Percentiles rank a stretch among this genome's conserved stretches.
Evolutionary conservation across 129 eudicot species (phyloP).

Genomic region (Flaveria brownii): DNA sequence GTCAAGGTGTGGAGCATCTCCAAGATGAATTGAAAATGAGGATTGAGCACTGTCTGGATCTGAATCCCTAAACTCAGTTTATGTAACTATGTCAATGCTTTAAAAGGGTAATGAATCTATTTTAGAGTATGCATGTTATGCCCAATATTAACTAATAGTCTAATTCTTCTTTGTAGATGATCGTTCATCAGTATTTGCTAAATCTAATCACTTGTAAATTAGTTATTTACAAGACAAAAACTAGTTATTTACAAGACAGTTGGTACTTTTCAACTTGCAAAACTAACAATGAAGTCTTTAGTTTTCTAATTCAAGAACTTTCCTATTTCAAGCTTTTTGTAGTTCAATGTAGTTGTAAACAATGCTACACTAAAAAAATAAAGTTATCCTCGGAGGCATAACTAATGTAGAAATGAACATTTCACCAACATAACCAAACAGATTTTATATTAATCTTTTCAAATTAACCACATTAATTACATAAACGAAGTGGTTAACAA

Average conservation of each 20-base stretch:
- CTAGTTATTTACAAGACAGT: not conserved
- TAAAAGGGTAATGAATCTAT: conserved; percentile 4
- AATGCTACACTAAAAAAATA: not conserved
- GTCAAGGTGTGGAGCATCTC: conserved; percentile 98
- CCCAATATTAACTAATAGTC: not conserved
- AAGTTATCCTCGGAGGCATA: not conserved
- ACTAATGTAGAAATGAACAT: no score
- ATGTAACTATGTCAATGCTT: conserved; percentile 17
- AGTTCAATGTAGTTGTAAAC: not conserved
- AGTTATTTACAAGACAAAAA: not conserved
- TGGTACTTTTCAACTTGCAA: not conserved
- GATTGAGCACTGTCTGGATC: conserved; percentile 94
- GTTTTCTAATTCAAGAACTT: not conserved
- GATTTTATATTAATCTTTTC: no score
- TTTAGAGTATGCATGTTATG: not conserved
- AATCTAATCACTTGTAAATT: not conserved
- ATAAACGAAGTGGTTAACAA: not conserved
- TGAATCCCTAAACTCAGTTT: conserved; percentile 55
- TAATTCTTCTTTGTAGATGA: not conserved
- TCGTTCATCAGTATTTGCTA: not conserved
- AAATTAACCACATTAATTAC: no score
- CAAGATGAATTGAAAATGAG: conserved; percentile 95
- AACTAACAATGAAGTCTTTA: not conserved
- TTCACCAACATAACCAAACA: no score
- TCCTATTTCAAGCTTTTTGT: conserved; percentile 1